Base-by-base conservation (phyloP, 768 basidiomycete species). In the Leccinum olivaceopallidum region DNA sequence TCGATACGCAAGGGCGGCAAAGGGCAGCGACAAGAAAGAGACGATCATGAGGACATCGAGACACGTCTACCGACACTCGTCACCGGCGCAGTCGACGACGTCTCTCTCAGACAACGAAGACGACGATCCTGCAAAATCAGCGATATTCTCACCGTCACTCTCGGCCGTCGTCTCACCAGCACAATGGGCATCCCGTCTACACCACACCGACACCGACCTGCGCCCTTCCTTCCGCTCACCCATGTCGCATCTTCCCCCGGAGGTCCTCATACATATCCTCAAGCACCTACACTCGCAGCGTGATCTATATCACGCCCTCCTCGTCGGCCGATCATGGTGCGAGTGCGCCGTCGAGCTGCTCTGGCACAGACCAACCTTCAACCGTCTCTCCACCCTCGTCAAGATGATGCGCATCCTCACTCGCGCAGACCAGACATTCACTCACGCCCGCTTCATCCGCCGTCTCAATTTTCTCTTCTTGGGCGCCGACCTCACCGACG, bases 321-420 rank as follows among this genome's bases (percentile, higher is more conserved):
- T 89, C 59, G 95, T 98, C 28, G 94, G 88, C 20, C 87, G 92
- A 59, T 82, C 86, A 28, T 99, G 96, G 95, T 98, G 94, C 80
- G 90, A 95, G 71, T 97, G 94, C 75, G 87, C 94, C 32, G 94
- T 95, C 48, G 93, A 98, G 74, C 83, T 98, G 22, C 81, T 98
- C 24, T 99, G 95, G 95, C 89, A 94, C 74, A 90, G 92, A 68
- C 95, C 95, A 20, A 80, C 80, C 56, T 86, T 98, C 70, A 78
- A 85, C 26, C 85, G 84, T 60, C 79, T 85, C 59, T 76, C 81
- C 57, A 88, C 89, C 39, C 83, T 97, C 57, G 81, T 87, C 70
- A 87, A 87, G 75, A 88, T 98, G 84, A 83, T 92, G 68, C 78
- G 81, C 59, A 80, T 94, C 53, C 79, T 98, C 65, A 77, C 80